Evolutionary conservation across 2,329 filamentous ascomycete genomes (phyloP), one percentile per base, ranked within the genome.

Genomic region (Ceratocystis destructans): DNA sequence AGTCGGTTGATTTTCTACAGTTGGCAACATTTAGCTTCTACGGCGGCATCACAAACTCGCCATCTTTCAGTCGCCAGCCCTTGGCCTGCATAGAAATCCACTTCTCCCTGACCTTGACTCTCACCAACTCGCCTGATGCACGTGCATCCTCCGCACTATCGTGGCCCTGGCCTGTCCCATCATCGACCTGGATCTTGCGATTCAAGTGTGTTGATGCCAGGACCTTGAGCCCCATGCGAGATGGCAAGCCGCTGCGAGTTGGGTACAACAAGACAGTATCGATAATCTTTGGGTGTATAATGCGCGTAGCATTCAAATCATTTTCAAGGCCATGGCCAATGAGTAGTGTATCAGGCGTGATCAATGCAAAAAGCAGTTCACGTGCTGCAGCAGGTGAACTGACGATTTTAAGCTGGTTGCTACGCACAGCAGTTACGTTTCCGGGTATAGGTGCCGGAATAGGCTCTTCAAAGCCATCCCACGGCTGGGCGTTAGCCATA

Each of bases 241-340:
- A 81, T 0, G 94, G 94, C 1, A 96, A 77, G 0, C 91, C 90
- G 17, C 79, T 79, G 15, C 80, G 84, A 72, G 96, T 90, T 0
- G 92, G 91, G 73, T 84, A 99, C 0, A 96, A 80, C 0, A 96
- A 76, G 0, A 90, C 85, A 0, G 92, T 96, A 74, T 97, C 93
- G 71, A 96, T 83, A 65, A 96, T 80, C 0, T 83, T 88, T 0
- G 88, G 89, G 71, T 97, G 94, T 57, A 96, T 86, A 63, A 97
- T 82, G 45, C 93, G 87, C 50, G 87, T 80, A 1, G 87, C 84
- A 73, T 96, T 96, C 66, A 99, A 82, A 72, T 99, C 94, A 73
- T 99, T 99, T 72, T 99, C 94, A 7, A 97, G 83, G 0, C 90
- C 92, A 74, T 99, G 94, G 0, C 94, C 94, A 61, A 99, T 89